These are phyloP conservation scores for Trypanosomatidae sp. DNA, from an alignment of 208 protist species.

Conservation along the genomic window DNA sequence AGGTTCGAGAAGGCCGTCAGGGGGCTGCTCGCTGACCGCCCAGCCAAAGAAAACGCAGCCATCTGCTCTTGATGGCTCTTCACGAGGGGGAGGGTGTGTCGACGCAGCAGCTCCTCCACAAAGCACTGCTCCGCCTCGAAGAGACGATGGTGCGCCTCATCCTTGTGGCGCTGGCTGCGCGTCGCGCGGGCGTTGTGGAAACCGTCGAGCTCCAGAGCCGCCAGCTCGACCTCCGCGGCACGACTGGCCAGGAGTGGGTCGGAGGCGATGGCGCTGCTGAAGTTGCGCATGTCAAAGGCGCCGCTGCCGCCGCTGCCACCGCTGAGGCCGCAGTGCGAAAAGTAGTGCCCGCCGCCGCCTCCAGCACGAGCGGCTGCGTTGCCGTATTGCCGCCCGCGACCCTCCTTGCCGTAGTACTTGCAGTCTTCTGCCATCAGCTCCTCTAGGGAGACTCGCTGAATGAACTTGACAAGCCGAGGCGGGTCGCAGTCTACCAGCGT, in stretches of 20 bases:
- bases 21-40: background rate
- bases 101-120: conserved; percentile 58
- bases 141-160: conserved; percentile 45
- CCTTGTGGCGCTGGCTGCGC: conserved; percentile 43
- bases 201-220: conserved; percentile 25
- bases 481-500: conserved; percentile 88
- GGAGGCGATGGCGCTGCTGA: conserved; percentile 19
- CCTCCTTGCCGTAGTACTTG: conserved; percentile 26
- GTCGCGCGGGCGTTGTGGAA: conserved; percentile 24
- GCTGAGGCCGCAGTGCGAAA: conserved; percentile 15
- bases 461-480: conserved; percentile 77
- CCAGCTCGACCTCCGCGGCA: conserved; percentile 25
- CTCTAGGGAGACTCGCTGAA: conserved; percentile 82
- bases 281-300: conserved; percentile 59
- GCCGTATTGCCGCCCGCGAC: conserved; percentile 4
- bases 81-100: conserved; percentile 66
- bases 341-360: conserved; percentile 17
- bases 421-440: conserved; percentile 69
- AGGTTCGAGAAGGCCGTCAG: conserved; percentile 22
- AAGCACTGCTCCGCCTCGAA: conserved; percentile 77
- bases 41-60: background rate
- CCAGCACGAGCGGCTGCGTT: background rate
- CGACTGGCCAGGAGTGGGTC: conserved; percentile 28
- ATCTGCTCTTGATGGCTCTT: conserved; percentile 24
- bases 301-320: conserved; percentile 20